Evolutionary conservation across 2,329 filamentous ascomycete species (phyloP), one percentile per base, ranked within the genome.

Genomic region (Colletotrichum sp.): DNA sequence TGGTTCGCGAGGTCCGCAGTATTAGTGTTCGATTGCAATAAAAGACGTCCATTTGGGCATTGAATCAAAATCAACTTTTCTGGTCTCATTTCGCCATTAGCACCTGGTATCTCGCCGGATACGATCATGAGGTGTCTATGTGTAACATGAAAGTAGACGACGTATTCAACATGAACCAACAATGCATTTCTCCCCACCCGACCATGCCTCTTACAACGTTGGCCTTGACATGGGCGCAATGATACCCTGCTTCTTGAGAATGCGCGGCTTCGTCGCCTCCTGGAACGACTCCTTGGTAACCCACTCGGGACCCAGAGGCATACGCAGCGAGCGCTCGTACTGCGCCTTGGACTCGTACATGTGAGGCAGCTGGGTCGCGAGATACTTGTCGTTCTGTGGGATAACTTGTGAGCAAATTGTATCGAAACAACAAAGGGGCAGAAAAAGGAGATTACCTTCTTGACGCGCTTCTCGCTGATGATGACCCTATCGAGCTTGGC

Each of bases 211-310:
- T 27, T 84, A 87, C 73, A 82, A 80, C 68, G 82, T 88, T 22
- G 96, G 96, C 87, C 94, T 96, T 74, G 93, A 92, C 91, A 99
- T 95, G 55, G 97, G 94, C 80, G 92, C 91, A 84, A 99, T 96
- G 79, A 98, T 90, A 63, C 97, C 97, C 86, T 96, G 95, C 88
- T 98, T 98, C 84, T 98, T 88, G 84, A 98, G 88, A 79, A 98
- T 91, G 80, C 95, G 92, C 74, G 97, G 97, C 90, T 96, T 98
- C 75, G 94, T 98, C 77, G 91, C 91, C 80, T 94, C 92, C 88
- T 98, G 96, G 90, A 97, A 97, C 16, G 94, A 95, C 87, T 95
- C 93, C 90, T 98, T 98, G n/a, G 96, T 98, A 79, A 93, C 93
- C 96, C 96, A 99, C 85, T 99, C 96, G 19, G 94, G 95, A 2